Evolutionary conservation across 2,329 filamentous ascomycete genomes (phyloP), one percentile per base, ranked within the genome.

Genomic region (Gremmenia infestans): DNA sequence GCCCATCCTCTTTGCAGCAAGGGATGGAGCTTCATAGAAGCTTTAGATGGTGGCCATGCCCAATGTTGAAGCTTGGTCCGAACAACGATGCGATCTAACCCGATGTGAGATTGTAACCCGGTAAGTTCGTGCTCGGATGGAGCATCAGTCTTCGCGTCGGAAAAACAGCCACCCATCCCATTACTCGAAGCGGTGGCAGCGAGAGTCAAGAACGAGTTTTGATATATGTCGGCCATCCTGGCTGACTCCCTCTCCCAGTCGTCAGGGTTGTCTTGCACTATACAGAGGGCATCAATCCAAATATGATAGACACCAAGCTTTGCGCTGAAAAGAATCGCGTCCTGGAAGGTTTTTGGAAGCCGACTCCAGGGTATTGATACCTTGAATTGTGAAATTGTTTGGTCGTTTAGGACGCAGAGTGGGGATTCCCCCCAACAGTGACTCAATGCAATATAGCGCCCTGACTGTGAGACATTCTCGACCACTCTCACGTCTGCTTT

Each of bases 271-370:
- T 66, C 62, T 32, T 70, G 66, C 32, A 65, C 55, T 22, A 70
- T 66, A 47, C 68, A 71, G 0, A 69, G 54, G 19, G 62, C 57
- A 55, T 69, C 67, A 36, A 69, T 63, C 67, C 67, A 69, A 17
- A 70, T 39, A n/a, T 39, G 36, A n/a, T 39, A 3, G 36, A 39
- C 36, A 39, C 36, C 36, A 39, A 39, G 36, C 36, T 39, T 39
- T 39, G 36, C 36, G 3, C 36, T 39, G 36, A 39, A 39, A 39
- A 39, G 36, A 39, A 39, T 39, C 4, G 36, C 36, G 15, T 39
- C 36, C 36, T 39, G 36, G 36, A 39, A 39, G 36, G 36, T 39
- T 39, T 39, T 39, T 39, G 36, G 36, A 39, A 39, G 36, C 36
- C 36, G 36, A 39, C 36, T 39, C 36, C 36, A 39, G 36, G 36